Base-by-base conservation (phyloP, 2,329 filamentous ascomycete genomes). In the Venturia effusa region DNA sequence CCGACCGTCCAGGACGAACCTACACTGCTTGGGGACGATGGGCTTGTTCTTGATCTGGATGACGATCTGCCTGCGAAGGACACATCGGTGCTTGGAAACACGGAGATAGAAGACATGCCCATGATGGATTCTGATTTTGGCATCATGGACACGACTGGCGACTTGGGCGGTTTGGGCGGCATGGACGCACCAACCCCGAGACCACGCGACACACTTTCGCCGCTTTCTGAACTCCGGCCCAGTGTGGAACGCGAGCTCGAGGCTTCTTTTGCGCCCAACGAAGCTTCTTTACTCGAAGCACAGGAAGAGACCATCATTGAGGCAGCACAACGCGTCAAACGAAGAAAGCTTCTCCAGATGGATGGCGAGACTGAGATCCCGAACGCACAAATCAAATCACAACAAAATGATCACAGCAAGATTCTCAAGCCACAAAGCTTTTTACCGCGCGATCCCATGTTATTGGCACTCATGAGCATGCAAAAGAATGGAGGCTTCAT, bases 401-500 rank as follows among this genome's bases (percentile, higher is more conserved):
- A 95, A 73, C 92, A 96, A 73, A 83, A 86, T 64, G 90, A 96
- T 73, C 88, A 89, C 67, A 88, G 90, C 57, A 90, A 88, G 70
- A 97, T 97, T 66, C 81, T 96, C 64, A 92, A 89, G 75, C 84
- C 88, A 1, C 86, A 89, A 7, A 86, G 87, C 0, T 96, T 95
- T 75, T 80, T 99, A 55, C 91, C 93, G 1, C 86, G 90, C 45
- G 92, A 99, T 69, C 90, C 92, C 1, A 86, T 93, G 63, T 81
- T 97, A 17, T 82, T 97, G 37, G 90, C 91, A 40, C 79, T 99
- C 27, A 88, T 96, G 80, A 90, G 92, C 69, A 88, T 97, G 83
- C 94, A 97, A 74, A 92, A 89, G 77, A 91, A 84, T 63, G 93
- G 94, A 63, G 90, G 87, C 45, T 97, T 99, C 70, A 90, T 97